Evolutionary conservation across 2,329 filamentous ascomycete genomes (phyloP), one percentile per base, ranked within the genome.

Genomic region (Aspergillus costaricaensis): DNA sequence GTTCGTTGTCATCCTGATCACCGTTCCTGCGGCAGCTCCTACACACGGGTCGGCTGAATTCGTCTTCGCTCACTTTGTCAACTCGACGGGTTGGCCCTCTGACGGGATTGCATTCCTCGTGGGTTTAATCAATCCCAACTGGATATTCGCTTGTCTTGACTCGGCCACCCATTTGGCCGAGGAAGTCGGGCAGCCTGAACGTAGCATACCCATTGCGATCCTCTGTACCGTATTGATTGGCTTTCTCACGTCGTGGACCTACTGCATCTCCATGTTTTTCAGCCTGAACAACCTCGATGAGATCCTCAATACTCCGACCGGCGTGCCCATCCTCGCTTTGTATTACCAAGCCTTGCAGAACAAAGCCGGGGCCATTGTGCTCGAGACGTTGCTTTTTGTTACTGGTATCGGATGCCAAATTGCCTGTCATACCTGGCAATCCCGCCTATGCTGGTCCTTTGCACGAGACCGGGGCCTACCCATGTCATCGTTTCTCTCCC

Each of bases 31-130:
- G 4, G 73, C 72, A 19, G 77, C 79, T 6, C 76, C 77, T 2
- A 76, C 74, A 1, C 77, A 81, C 62, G 75, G 81, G 57, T 71
- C 75, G 38, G 78, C 80, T 56, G 72, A 76, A 21, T 83, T 83
- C 68, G 82, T 84, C 63, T 84, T 83, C 65, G 77, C 79, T 0
- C 81, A 76, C 41, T 83, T 83, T 65, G 78, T 80, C 71, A 85
- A 83, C 69, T 79, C 79, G 61, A 83, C 80, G 0, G 82, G 79
- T 21, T 83, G 80, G 81, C 59, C 66, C 9, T 70, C 76, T 48
- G 74, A 76, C 60, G 81, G 80, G 21, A 79, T 84, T 48, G 80
- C 80, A 19, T 83, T 83, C 70, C 79, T 84, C 48, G 79, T 82
- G 54, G 82, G 82, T 30, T 73, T 83, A 5, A 79, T 83, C 59